Percentiles rank a stretch among this genome's conserved stretches.
Evolutionary conservation across 1,284 basidiomycete genomes (phyloP).

Genomic region (Cutaneotrichosporon dermatis): DNA sequence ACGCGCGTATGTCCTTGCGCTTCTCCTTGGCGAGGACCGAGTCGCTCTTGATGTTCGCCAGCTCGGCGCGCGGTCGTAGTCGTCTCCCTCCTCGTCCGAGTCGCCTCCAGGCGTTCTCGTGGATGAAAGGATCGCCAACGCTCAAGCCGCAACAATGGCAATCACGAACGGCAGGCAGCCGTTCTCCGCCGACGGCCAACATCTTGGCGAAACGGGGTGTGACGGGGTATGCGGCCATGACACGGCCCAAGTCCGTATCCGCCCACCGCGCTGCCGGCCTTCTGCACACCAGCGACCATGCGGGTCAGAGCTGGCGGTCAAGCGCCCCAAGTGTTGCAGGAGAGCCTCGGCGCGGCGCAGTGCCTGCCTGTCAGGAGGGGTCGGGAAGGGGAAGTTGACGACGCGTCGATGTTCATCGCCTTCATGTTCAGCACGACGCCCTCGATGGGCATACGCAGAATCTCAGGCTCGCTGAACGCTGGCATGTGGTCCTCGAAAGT

Average conservation of each 20-base stretch:
- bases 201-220: constrained; percentile 91
- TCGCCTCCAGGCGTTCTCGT: constrained; percentile 65
- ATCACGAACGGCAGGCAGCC: constrained; percentile 89
- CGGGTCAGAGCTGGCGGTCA: constrained; percentile 48
- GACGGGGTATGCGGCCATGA: constrained; percentile 91
- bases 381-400: constrained; percentile 97
- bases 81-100: constrained; percentile 48
- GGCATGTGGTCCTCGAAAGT: constrained; percentile 90
- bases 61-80: constrained; percentile 51
- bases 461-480: constrained; percentile 83
- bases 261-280: constrained; percentile 53
- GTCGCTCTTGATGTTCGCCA: constrained; percentile 59
- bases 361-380: constrained; percentile 78
- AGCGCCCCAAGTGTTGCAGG: constrained; percentile 82
- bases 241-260: constrained; percentile 83
- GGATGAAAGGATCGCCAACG: constrained; percentile 92
- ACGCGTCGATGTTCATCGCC: constrained; percentile 98
- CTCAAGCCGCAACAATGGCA: constrained; percentile 82
- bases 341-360: constrained; percentile 78
- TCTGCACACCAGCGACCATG: constrained; percentile 44
- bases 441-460: constrained; percentile 92
- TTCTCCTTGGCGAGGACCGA: constrained; percentile 64
- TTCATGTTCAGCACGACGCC: constrained; percentile 98
- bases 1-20: constrained; percentile 58
- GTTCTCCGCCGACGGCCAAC: constrained; percentile 88